A percentile compares a stretch with the other conserved stretches of the same genome.
Conservation (phyloP, 805 yeast genomes). For the Yamadazyma insecticola region DNA sequence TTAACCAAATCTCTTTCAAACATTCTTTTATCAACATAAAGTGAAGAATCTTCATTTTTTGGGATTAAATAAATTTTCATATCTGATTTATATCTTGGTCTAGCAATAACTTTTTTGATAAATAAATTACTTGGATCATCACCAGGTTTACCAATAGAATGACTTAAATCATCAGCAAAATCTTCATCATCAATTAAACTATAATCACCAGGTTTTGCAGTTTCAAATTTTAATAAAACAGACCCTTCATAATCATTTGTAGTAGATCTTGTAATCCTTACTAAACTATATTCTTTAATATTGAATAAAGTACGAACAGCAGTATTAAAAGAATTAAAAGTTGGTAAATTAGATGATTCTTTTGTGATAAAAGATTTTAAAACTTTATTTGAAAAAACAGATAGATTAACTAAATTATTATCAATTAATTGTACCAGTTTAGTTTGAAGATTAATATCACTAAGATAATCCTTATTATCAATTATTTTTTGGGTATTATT, state of each 20-base stretch:
- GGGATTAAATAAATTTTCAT: constrained; percentile 61
- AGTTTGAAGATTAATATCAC: constrained; percentile 9
- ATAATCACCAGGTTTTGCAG: constrained; percentile 50
- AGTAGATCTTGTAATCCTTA: constrained; percentile 53
- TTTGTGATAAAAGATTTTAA: constrained; percentile 25
- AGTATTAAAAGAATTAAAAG: constrained; percentile 41
- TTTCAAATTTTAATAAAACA: constrained; percentile 48
- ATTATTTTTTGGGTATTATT: constrained; percentile 1
- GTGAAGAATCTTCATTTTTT: constrained; percentile 25
- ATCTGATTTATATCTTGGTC: constrained; percentile 59
- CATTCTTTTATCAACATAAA: constrained; percentile 48
- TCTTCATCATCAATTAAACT: constrained; percentile 48
- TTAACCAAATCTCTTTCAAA: constrained; percentile 48
- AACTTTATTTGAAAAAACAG: constrained; percentile 31
- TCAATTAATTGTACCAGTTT: constrained; percentile 34
- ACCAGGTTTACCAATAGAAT: constrained; percentile 35
- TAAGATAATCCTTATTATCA: constrained; percentile 6
- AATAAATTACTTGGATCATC: constrained; percentile 46
- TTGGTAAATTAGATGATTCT: constrained; percentile 13
- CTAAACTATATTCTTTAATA: constrained; percentile 36
- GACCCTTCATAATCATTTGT: constrained; percentile 50
- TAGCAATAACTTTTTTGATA: constrained; percentile 52
- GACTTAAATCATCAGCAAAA: constrained; percentile 31
- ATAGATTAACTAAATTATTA: constrained; percentile 33
- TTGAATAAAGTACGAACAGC: constrained; percentile 44